Conservation (phyloP, 2,329 filamentous ascomycete species). For the Neofusicoccum cordaticola region DNA sequence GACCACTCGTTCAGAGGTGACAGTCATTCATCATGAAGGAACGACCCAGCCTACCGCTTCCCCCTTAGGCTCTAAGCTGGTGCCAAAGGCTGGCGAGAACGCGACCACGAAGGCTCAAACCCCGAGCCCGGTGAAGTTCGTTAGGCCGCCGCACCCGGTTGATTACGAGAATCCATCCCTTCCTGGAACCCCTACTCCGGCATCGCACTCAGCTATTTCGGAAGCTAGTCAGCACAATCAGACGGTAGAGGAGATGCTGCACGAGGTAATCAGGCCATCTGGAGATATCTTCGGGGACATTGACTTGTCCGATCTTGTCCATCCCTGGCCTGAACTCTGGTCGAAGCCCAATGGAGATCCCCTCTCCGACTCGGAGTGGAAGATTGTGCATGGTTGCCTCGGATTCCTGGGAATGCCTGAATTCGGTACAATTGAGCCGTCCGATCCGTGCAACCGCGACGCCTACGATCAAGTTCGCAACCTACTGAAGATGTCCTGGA, state of each 20-base stretch:
- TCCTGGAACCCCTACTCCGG: background rate
- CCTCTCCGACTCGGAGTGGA: background rate
- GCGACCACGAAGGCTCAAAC: background rate
- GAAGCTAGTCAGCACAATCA: too few relatives aligned
- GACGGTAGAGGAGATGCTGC: too few relatives aligned
- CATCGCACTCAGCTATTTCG: background rate
- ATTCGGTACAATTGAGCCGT: background rate
- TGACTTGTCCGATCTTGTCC: background rate
- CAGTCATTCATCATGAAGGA: background rate
- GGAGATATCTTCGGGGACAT: background rate
- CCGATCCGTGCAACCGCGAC: background rate
- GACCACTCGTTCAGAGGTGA: background rate
- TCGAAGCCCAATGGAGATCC: background rate
- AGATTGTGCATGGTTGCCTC: background rate
- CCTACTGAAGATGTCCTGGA: background rate
- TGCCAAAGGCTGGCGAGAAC: background rate
- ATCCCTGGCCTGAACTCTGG: constrained; percentile 13
- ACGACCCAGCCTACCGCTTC: background rate
- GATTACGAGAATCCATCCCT: background rate
- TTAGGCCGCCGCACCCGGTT: background rate
- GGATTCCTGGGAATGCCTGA: background rate
- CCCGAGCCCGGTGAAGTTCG: background rate
- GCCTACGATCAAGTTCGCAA: background rate
- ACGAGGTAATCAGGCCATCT: too few relatives aligned
- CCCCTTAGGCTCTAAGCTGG: background rate